A percentile compares a stretch with the other conserved stretches of the same genome.
phyloP scores from a whole-genome alignment of 1,139 yeast genomes.

The Geotrichum siamense region DNA sequence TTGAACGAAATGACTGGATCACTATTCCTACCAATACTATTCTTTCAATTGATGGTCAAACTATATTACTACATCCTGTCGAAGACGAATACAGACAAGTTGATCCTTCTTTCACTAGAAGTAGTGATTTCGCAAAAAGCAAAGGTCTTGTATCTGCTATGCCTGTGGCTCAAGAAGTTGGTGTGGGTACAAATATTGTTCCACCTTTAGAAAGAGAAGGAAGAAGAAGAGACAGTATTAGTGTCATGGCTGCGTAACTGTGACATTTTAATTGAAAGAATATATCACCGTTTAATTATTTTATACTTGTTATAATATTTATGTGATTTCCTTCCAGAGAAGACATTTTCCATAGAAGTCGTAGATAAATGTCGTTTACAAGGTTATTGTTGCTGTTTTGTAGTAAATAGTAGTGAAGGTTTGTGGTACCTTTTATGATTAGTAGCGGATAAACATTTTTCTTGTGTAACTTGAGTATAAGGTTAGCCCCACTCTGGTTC shows the following conservation, averaged over 20 bases:
- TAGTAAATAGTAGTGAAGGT: too few relatives aligned
- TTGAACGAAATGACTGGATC: conserved; percentile 96
- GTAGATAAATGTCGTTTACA: too few relatives aligned
- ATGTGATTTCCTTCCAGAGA: conserved; percentile 27
- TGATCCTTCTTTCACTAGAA: conserved; percentile 60
- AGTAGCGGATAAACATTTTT: too few relatives aligned
- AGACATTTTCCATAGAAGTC: conserved; percentile 52
- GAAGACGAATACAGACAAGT: conserved; percentile 79
- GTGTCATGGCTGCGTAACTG: too few relatives aligned
- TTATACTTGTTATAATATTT: conserved; percentile 28
- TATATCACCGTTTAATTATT: too few relatives aligned
- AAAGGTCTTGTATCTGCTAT: conserved; percentile 86
- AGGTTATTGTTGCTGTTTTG: too few relatives aligned
- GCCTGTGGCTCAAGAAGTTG: conserved; percentile 39
- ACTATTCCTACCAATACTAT: conserved; percentile 90
- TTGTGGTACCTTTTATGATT: too few relatives aligned
- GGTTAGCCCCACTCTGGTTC: too few relatives aligned
- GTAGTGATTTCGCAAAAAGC: conserved; percentile 75
- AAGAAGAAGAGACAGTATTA: conserved; percentile 36
- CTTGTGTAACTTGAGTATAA: too few relatives aligned
- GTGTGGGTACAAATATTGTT: conserved; percentile 36
- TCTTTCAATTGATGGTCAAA: conserved; percentile 75
- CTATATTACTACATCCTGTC: conserved; percentile 85
- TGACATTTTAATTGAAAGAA: too few relatives aligned
- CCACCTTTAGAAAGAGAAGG: conserved; percentile 90